Evolutionary conservation across 2,329 filamentous ascomycete species (phyloP).

Genomic region (Geosmithia flava): DNA sequence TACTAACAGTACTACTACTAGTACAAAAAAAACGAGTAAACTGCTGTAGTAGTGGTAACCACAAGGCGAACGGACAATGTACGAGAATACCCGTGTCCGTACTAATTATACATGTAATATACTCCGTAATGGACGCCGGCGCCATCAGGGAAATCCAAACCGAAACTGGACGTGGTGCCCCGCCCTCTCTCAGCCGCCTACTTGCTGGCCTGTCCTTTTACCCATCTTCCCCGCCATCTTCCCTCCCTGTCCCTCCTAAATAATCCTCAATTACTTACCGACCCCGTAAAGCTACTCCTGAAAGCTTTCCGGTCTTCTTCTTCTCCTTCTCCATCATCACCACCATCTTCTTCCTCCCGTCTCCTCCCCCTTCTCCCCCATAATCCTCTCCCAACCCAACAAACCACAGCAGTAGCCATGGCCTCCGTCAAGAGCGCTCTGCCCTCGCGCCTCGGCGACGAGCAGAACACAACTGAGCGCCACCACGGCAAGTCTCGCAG

Average conservation of each 20-base stretch:
- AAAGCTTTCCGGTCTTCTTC: neutral
- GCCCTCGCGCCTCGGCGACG: conserved; percentile 71
- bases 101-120: no score
- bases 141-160: no score
- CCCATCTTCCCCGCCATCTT: neutral
- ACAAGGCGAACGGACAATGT: no score
- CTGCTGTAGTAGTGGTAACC: no score
- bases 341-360: conserved; percentile 2
- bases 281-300: neutral
- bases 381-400: neutral
- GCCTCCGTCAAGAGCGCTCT: conserved; percentile 64
- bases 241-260: neutral
- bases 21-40: no score
- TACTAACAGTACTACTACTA: no score
- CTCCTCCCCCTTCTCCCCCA: neutral
- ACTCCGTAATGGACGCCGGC: neutral
- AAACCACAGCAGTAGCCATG: conserved; percentile 32
- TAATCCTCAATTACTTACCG: neutral
- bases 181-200: neutral
- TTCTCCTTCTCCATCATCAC: conserved; percentile 4
- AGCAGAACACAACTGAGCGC: conserved; percentile 33
- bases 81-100: no score
- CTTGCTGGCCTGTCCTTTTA: conserved; percentile 3
- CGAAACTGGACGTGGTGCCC: neutral
- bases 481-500: conserved; percentile 80